A percentile compares a stretch with the other conserved stretches of the same genome.
Conservation (phyloP, 2,329 filamentous ascomycete species). For the Talaromyces sp. region DNA sequence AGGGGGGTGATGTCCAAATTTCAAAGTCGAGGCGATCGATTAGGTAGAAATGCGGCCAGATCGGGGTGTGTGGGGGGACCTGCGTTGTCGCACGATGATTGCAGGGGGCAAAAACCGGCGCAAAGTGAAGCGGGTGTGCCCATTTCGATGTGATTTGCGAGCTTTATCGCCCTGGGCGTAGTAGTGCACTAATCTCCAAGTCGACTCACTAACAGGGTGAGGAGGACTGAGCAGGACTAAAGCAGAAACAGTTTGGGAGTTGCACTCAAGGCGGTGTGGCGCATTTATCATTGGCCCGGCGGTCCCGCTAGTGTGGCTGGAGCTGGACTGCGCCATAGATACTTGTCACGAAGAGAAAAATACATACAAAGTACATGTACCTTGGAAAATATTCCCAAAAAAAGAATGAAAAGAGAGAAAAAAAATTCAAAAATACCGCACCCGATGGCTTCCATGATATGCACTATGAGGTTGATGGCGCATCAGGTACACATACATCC, state of each 20-base stretch:
- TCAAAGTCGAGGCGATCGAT: constrained; percentile 7
- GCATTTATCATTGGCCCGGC: not conserved
- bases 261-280: not conserved
- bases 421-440: not conserved
- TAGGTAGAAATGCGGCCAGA: constrained; percentile 1
- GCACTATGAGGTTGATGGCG: not conserved
- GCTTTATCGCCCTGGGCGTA: not conserved
- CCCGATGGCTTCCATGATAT: not conserved
- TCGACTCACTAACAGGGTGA: too few relatives aligned
- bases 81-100: constrained; percentile 23
- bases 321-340: not conserved
- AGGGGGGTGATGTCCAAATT: constrained; percentile 1
- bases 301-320: not conserved
- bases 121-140: constrained; percentile 5
- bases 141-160: not conserved
- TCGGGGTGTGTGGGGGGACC: constrained; percentile 12
- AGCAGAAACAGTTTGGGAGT: too few relatives aligned
- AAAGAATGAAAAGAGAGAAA: not conserved
- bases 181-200: not conserved
- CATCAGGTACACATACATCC: constrained; percentile 13
- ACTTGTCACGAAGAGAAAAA: not conserved
- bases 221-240: not conserved
- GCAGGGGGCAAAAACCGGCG: constrained; percentile 4
- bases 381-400: not conserved
- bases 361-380: not conserved